Conservation (phyloP, 129 eudicot genomes). For the Artemisia annua region DNA sequence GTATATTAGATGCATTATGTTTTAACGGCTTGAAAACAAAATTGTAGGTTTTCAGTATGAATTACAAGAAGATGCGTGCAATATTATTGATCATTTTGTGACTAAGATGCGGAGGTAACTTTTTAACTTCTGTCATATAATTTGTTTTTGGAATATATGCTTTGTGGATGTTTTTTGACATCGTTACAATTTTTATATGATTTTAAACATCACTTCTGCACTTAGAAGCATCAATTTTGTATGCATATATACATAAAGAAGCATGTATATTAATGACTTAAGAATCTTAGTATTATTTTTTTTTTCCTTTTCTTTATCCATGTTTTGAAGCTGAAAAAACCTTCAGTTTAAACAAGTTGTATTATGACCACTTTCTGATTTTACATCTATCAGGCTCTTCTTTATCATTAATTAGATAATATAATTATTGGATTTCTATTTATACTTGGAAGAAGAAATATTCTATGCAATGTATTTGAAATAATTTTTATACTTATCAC, state of each 20-base stretch:
- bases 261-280: not conserved
- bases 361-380: conserved; percentile 3
- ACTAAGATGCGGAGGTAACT: conserved; percentile 78
- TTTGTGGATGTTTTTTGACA: conserved; percentile 15
- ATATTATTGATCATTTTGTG: conserved; percentile 70
- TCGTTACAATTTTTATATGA: conserved; percentile 16
- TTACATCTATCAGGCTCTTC: not conserved
- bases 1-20: conserved; percentile 9
- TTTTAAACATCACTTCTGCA: not conserved
- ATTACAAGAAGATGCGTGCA: conserved; percentile 75
- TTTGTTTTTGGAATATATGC: conserved; percentile 1
- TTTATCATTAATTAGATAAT: not conserved
- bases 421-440: not conserved
- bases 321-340: not conserved
- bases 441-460: not conserved
- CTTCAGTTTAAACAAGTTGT: conserved; percentile 1
- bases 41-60: conserved; percentile 68
- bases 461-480: conserved; percentile 1
- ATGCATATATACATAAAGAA: not conserved
- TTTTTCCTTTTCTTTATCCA: not conserved
- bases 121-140: conserved; percentile 4
- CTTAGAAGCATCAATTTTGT: no score
- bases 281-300: not conserved
- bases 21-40: conserved; percentile 7
- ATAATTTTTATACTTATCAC: conserved; percentile 20